A percentile compares a stretch with the other conserved stretches of the same genome.
phyloP scores from a whole-genome alignment of 257 asterid species.

The Agastache rugosa region DNA sequence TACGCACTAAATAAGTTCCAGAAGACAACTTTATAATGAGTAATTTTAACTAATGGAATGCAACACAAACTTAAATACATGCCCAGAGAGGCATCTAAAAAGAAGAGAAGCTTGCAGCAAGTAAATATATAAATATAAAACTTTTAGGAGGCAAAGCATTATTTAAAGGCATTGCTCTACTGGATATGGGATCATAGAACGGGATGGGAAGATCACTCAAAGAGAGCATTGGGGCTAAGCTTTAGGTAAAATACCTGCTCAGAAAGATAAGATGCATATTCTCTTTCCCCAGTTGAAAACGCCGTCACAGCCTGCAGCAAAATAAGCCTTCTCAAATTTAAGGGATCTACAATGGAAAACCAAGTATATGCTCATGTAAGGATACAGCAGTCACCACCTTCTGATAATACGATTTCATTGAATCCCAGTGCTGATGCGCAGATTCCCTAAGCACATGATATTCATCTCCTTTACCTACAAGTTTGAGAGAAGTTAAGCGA shows the following conservation, averaged over 20 bases:
- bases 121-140: background rate
- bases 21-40: background rate
- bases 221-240: constrained; percentile 12
- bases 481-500: constrained; percentile 38
- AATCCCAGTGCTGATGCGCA: constrained; percentile 82
- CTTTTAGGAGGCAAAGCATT: background rate
- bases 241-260: constrained; percentile 64
- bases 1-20: background rate
- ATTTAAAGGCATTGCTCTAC: background rate
- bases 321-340: constrained; percentile 40
- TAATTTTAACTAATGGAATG: constrained; percentile 13
- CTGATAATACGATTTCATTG: constrained; percentile 81
- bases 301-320: constrained; percentile 88
- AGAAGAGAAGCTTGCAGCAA: background rate
- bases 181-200: background rate
- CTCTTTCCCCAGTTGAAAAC: constrained; percentile 71
- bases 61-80: background rate
- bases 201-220: constrained; percentile 11
- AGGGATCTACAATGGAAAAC: constrained; percentile 17
- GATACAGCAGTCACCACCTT: constrained; percentile 53
- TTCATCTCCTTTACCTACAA: constrained; percentile 83
- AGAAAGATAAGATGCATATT: constrained; percentile 80
- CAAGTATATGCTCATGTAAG: constrained; percentile 11
- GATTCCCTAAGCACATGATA: constrained; percentile 72
- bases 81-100: background rate